These are phyloP conservation scores for Hyphodiscus hymeniophilus DNA, from an alignment of 495 filamentous ascomycete species.

Conservation along the genomic window DNA sequence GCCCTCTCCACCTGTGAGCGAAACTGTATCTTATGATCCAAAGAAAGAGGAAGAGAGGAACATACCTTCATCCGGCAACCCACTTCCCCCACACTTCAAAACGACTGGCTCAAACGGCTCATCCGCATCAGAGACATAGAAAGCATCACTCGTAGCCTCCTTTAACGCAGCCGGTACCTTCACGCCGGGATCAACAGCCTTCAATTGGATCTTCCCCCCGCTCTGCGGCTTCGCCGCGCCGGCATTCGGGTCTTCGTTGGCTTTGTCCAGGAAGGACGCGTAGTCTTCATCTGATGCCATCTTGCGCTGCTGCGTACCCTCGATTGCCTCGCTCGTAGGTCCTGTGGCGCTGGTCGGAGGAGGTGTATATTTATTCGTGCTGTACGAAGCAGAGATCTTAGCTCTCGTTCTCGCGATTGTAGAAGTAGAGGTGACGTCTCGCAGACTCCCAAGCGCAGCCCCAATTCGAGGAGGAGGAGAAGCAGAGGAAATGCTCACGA, in stretches of 20 bases:
- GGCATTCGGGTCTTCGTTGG: slow-evolving; percentile 57
- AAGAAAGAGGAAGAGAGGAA: slow-evolving; percentile 18
- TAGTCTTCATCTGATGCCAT: slow-evolving; percentile 81
- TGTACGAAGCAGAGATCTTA: not conserved
- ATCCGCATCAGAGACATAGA: slow-evolving; percentile 74
- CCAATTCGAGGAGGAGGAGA: not conserved
- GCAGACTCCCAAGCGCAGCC: not conserved
- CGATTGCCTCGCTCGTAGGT: not conserved
- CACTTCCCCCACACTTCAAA: slow-evolving; percentile 39
- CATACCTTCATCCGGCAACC: slow-evolving; percentile 56
- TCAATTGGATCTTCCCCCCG: slow-evolving; percentile 27
- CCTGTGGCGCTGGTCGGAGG: too few species aligned
- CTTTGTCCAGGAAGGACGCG: slow-evolving; percentile 73
- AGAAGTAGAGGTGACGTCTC: too few species aligned
- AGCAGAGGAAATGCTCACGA: slow-evolving; percentile 8
- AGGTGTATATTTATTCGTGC: not conserved
- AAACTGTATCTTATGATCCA: not conserved
- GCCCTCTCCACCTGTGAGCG: not conserved
- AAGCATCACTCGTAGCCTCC: slow-evolving; percentile 43
- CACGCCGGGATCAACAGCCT: slow-evolving; percentile 42
- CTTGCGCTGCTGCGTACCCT: slow-evolving; percentile 3
- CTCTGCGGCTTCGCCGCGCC: slow-evolving; percentile 27
- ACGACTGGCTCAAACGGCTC: slow-evolving; percentile 74
- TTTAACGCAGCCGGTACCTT: slow-evolving; percentile 49
- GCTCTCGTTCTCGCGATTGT: too few species aligned